These are phyloP conservation scores for Ogataea hybrid DNA, from an alignment of 1,139 yeast species.

Conservation along the genomic window DNA sequence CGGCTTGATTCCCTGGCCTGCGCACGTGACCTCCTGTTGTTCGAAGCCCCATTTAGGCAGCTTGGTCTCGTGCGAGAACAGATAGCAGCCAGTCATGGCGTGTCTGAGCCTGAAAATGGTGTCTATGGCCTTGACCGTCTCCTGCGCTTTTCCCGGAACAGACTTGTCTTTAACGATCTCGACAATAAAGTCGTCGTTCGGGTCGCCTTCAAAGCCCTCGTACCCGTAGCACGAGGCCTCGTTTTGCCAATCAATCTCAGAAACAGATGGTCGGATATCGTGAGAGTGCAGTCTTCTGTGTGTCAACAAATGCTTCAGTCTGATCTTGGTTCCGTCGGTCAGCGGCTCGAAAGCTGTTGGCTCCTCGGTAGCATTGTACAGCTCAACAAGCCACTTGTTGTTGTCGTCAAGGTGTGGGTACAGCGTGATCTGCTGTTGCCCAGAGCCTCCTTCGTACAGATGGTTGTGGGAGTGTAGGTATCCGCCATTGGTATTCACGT, in stretches of 20 bases:
- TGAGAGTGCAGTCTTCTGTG: slow-evolving; percentile 91
- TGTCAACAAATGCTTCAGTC: slow-evolving; percentile 69
- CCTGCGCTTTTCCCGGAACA: slow-evolving; percentile 55
- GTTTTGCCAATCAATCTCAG: slow-evolving; percentile 93
- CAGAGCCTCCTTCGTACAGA: slow-evolving; percentile 85
- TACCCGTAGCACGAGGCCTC: slow-evolving; percentile 92
- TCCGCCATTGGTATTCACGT: slow-evolving; percentile 86
- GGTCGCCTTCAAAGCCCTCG: slow-evolving; percentile 90
- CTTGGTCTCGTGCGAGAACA: slow-evolving; percentile 82
- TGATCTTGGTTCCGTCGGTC: slow-evolving; percentile 73
- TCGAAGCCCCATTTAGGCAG: slow-evolving; percentile 96
- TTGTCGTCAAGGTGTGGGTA: slow-evolving; percentile 91
- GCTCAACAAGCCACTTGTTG: slow-evolving; percentile 82
- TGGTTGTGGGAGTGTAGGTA: slow-evolving; percentile 92
- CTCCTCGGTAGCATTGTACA: slow-evolving; percentile 54
- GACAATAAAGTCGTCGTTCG: slow-evolving; percentile 91
- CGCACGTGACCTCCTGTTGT: slow-evolving; percentile 96
- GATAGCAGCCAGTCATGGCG: slow-evolving; percentile 83
- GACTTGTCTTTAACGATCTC: slow-evolving; percentile 72
- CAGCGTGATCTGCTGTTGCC: slow-evolving; percentile 91
- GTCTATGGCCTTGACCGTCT: slow-evolving; percentile 70
- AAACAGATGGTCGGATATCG: slow-evolving; percentile 91
- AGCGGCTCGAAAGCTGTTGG: slow-evolving; percentile 58
- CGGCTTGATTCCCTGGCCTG: slow-evolving; percentile 72
- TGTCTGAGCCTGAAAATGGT: slow-evolving; percentile 87